A percentile compares a stretch with the other conserved stretches of the same genome.
These are phyloP conservation scores for Senna tora DNA, from an alignment of 306 rosid species.

Conservation along the genomic window DNA sequence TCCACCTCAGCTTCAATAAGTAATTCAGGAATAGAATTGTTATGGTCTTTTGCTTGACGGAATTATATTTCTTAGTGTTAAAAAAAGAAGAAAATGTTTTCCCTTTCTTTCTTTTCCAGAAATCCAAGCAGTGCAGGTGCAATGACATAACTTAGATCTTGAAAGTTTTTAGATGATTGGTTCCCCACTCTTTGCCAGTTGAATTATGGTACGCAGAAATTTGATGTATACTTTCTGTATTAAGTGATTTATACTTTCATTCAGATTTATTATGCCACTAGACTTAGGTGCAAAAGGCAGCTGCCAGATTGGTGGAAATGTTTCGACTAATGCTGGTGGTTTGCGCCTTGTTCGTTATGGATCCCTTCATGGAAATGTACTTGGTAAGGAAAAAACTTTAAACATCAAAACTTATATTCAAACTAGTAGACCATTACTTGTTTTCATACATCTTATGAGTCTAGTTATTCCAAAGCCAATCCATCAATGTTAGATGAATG, in stretches of 20 bases:
- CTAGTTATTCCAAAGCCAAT: conserved; percentile 16
- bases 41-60: conserved; percentile 19
- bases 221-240: conserved; percentile 35
- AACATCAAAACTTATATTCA: conserved; percentile 7
- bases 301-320: conserved; percentile 97
- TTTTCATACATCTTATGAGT: conserved; percentile 25
- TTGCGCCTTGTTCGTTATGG: conserved; percentile 93
- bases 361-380: conserved; percentile 92
- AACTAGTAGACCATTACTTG: conserved; percentile 31
- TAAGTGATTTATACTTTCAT: conserved; percentile 55
- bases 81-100: neutral
- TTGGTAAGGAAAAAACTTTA: conserved; percentile 60
- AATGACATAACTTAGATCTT: conserved; percentile 27
- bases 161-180: conserved; percentile 28
- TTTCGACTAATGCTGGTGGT: conserved; percentile 98
- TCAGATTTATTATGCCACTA: conserved; percentile 97
- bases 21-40: conserved; percentile 19
- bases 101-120: conserved; percentile 7
- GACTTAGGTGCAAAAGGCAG: conserved; percentile 99
- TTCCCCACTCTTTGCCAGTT: conserved; percentile 28
- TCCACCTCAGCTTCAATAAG: conserved; percentile 16
- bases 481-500: conserved; percentile 24
- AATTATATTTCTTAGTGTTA: neutral
- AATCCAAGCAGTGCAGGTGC: conserved; percentile 11
- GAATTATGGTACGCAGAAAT: conserved; percentile 16